Evolutionary conservation across 2,329 filamentous ascomycete genomes (phyloP).

Genomic region (Phyllosticta citribraziliensis): DNA sequence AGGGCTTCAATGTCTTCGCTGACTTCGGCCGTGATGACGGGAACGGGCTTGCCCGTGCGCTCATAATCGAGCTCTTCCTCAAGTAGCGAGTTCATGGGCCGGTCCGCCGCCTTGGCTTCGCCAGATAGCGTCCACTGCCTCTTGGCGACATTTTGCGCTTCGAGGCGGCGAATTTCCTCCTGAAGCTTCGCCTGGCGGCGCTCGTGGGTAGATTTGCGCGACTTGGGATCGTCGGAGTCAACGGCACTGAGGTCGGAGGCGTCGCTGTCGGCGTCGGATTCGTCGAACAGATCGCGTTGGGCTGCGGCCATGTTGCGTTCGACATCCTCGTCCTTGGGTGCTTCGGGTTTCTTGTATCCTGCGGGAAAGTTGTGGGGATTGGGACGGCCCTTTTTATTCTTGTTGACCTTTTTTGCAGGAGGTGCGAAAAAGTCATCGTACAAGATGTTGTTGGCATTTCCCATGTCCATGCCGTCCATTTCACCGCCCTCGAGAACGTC

Average conservation of each 20-base stretch:
- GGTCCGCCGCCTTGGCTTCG: constrained; percentile 72
- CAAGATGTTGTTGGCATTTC: constrained; percentile 79
- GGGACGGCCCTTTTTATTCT: constrained; percentile 43
- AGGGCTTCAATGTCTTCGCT: constrained; percentile 87
- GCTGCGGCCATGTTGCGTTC: constrained; percentile 79
- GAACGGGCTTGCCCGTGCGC: constrained; percentile 85
- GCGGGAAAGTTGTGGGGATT: constrained; percentile 43
- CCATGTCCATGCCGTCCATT: constrained; percentile 34
- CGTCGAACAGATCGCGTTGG: constrained; percentile 82
- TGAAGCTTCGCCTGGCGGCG: constrained; percentile 74
- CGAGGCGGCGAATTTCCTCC: constrained; percentile 84
- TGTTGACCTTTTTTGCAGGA: constrained; percentile 59
- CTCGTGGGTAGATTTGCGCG: constrained; percentile 76
- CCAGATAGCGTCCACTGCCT: constrained; percentile 84
- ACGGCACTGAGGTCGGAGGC: constrained; percentile 54
- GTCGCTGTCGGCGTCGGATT: constrained; percentile 50
- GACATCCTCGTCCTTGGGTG: constrained; percentile 52
- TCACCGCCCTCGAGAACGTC: constrained; percentile 47
- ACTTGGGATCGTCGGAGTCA: constrained; percentile 59
- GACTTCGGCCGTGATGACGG: constrained; percentile 84
- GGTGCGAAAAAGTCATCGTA: constrained; percentile 93
- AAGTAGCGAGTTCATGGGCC: constrained; percentile 83
- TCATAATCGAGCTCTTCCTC: constrained; percentile 96
- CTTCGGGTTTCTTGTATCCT: constrained; percentile 24
- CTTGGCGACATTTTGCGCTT: constrained; percentile 80